Evolutionary conservation across 805 yeast genomes (phyloP).

Genomic region (Cyberlindnera galapagoensis): DNA sequence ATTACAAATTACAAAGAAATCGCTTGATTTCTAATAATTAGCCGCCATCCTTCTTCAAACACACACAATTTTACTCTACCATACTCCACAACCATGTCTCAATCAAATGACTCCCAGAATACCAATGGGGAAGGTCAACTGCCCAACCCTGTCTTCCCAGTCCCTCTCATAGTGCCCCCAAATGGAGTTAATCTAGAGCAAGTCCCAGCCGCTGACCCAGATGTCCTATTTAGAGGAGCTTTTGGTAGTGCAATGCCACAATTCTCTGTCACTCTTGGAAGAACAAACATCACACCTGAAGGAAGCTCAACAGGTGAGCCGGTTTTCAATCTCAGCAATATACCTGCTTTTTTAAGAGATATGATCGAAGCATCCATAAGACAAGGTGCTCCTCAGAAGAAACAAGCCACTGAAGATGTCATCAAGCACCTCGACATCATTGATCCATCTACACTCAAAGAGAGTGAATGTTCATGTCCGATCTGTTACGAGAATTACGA

Average conservation of each 20-base stretch:
- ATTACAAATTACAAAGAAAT: too few species aligned
- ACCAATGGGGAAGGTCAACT: too few species aligned
- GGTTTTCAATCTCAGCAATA: constrained; percentile 13
- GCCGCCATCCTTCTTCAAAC: too few species aligned
- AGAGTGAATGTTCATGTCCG: constrained; percentile 12
- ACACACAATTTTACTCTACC: too few species aligned
- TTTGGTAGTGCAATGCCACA: constrained; percentile 12
- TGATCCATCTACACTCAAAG: constrained; percentile 6
- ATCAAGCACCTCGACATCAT: constrained; percentile 12
- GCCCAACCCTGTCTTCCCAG: too few species aligned
- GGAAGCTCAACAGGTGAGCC: constrained; percentile 11
- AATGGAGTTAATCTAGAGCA: constrained; percentile 10
- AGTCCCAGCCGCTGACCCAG: constrained; percentile 10
- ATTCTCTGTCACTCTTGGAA: constrained; percentile 15
- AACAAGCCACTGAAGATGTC: constrained; percentile 19
- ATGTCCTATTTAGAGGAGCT: constrained; percentile 17
- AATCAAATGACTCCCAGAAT: too few species aligned
- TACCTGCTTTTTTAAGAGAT: constrained; percentile 12
- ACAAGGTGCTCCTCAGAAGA: constrained; percentile 4
- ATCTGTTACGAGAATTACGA: constrained; percentile 20
- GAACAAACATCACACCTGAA: constrained; percentile 15
- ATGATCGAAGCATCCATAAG: constrained; percentile 8
- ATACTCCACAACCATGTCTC: too few species aligned
- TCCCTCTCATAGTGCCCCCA: constrained; percentile 8
- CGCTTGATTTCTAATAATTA: too few species aligned